These are phyloP conservation scores for Spatholobus suberectus DNA, from an alignment of 306 rosid species.

Conservation along the genomic window DNA sequence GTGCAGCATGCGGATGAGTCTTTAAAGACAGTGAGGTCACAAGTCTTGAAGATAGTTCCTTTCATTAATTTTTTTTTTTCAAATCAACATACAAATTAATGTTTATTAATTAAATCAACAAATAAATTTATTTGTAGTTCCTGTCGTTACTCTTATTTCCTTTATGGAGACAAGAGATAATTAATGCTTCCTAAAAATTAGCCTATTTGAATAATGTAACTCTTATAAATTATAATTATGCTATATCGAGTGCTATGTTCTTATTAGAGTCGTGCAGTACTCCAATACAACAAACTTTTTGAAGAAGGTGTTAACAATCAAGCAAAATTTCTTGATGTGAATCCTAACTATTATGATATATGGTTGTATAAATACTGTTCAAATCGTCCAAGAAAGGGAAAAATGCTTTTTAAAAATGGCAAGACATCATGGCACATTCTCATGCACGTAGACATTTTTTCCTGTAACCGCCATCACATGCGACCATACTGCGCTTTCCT, in stretches of 20 bases:
- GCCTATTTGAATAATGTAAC: neutral
- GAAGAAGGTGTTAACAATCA: neutral
- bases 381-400: neutral
- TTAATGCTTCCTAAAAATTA: neutral
- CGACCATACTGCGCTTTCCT: conserved; percentile 19
- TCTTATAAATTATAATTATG: neutral
- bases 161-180: neutral
- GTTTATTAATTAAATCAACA: too few relatives aligned
- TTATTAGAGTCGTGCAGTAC: neutral
- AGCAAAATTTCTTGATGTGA: neutral
- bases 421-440: neutral
- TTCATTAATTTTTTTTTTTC: too few relatives aligned
- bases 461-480: neutral
- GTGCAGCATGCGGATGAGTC: too few relatives aligned
- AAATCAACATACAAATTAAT: too few relatives aligned
- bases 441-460: neutral
- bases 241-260: neutral
- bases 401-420: neutral
- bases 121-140: too few relatives aligned
- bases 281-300: neutral
- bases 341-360: neutral
- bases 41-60: too few relatives aligned
- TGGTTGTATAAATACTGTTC: neutral
- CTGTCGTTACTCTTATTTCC: neutral
- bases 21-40: too few relatives aligned